Evolutionary conservation across 1,284 basidiomycete genomes (phyloP).

Genomic region (Volvariella volvacea): DNA sequence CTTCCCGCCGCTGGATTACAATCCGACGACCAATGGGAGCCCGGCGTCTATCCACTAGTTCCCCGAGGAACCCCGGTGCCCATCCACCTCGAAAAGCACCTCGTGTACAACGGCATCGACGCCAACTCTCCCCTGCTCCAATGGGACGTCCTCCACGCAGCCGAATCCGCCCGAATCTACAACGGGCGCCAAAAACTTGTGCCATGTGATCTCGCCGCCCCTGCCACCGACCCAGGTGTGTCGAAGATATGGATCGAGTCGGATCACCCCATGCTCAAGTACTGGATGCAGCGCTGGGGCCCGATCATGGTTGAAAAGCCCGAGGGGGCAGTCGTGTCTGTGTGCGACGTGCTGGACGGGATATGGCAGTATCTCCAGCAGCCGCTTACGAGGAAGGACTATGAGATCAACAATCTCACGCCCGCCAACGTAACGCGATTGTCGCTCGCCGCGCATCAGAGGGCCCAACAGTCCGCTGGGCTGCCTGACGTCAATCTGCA

Average conservation of each 20-base stretch:
- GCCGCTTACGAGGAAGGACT: slow-evolving; percentile 21
- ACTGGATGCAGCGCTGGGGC: slow-evolving; percentile 29
- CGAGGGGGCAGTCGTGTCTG: slow-evolving; percentile 13
- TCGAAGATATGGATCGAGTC: slow-evolving; percentile 22
- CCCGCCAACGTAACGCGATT: slow-evolving; percentile 16
- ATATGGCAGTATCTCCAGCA: slow-evolving; percentile 24
- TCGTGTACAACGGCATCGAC: slow-evolving; percentile 25
- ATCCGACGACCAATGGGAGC: slow-evolving; percentile 10
- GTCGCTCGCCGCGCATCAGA: slow-evolving; percentile 14
- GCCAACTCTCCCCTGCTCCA: slow-evolving; percentile 21
- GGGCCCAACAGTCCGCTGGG: slow-evolving; percentile 21
- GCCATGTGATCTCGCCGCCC: slow-evolving; percentile 15
- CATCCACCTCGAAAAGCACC: slow-evolving; percentile 21
- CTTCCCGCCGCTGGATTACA: not conserved
- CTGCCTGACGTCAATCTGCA: slow-evolving; percentile 15
- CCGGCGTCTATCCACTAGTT: slow-evolving; percentile 23
- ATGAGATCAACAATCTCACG: slow-evolving; percentile 13
- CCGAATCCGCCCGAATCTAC: slow-evolving; percentile 20
- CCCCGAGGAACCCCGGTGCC: slow-evolving; percentile 21
- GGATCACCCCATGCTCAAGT: slow-evolving; percentile 20
- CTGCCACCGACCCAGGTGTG: slow-evolving; percentile 18
- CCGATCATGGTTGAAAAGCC: slow-evolving; percentile 23
- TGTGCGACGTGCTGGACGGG: slow-evolving; percentile 24
- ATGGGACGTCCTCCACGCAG: slow-evolving; percentile 27
- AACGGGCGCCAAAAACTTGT: slow-evolving; percentile 19